Evolutionary conservation across 805 yeast genomes (phyloP).

Genomic region (Teunomyces funiuensis): DNA sequence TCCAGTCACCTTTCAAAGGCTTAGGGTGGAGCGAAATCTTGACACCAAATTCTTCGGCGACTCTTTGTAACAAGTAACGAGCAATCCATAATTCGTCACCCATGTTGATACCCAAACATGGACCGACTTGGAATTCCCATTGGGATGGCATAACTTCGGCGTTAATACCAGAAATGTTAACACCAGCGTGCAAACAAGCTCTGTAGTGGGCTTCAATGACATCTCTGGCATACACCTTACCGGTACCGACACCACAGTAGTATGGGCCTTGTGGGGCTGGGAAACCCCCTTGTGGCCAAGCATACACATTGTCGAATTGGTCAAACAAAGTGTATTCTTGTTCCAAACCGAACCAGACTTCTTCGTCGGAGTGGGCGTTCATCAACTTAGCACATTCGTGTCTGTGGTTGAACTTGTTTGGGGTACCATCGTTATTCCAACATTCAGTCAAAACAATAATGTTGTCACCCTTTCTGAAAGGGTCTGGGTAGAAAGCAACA

Average conservation of each 20-base stretch:
- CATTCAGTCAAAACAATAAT: slow-evolving; percentile 92
- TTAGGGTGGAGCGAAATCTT: slow-evolving; percentile 99
- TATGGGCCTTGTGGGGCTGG: slow-evolving; percentile 99
- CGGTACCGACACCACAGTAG: slow-evolving; percentile 99
- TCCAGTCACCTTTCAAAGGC: slow-evolving; percentile 99
- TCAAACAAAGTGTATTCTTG: slow-evolving; percentile 98
- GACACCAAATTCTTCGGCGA: slow-evolving; percentile 98
- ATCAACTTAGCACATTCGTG: slow-evolving; percentile 93
- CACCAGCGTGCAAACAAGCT: slow-evolving; percentile 93
- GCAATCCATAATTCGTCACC: slow-evolving; percentile 98
- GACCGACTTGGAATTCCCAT: slow-evolving; percentile 99
- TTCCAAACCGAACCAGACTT: slow-evolving; percentile 97
- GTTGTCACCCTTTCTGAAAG: slow-evolving; percentile 98
- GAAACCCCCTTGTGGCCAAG: slow-evolving; percentile 99
- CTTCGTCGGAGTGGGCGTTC: slow-evolving; percentile 83
- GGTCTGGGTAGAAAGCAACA: slow-evolving; percentile 92
- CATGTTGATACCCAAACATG: slow-evolving; percentile 92
- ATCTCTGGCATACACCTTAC: slow-evolving; percentile 97
- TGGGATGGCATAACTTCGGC: slow-evolving; percentile 99
- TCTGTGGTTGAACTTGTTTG: slow-evolving; percentile 98
- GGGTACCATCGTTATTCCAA: slow-evolving; percentile 98
- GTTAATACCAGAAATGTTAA: slow-evolving; percentile 90
- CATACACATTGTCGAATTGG: slow-evolving; percentile 84
- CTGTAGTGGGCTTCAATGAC: slow-evolving; percentile 98
- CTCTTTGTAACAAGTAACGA: slow-evolving; percentile 87